Evolutionary conservation across 2,329 filamentous ascomycete species (phyloP), one percentile per base, ranked within the genome.

Genomic region (Stemphylium lycopersici): DNA sequence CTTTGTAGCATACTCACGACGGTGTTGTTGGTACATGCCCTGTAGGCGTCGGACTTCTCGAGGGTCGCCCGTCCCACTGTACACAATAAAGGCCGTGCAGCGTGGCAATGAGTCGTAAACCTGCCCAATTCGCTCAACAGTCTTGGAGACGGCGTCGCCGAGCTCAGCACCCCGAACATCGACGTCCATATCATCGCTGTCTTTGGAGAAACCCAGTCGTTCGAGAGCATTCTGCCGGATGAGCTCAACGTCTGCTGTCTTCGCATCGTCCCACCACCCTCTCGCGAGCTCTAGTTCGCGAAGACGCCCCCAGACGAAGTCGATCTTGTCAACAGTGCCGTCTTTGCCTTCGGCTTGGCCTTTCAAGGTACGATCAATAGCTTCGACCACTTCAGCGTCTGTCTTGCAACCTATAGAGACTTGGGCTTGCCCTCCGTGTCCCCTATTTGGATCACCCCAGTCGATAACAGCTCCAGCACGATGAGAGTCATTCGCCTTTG

Each of bases 391-490:
- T 16, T 83, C 82, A 1, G 79, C 77, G 56, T 89, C 87, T 52
- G 78, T 79, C 32, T 76, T 75, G 64, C 84, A 87, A 18, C 81
- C 82, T 52, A 88, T 80, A 7, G 80, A 77, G 31, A 83, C 77
- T 18, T 79, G 79, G 2, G 85, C 86, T 49, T 83, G 80, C 15
- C 79, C 76, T 13, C 85, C 85, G 54, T 84, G 83, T 4, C 84
- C 84, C 48, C 83, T 80, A 59, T 82, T 83, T 12, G 90, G 90
- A 56, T 92, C 89, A 45, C 93, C 93, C 89, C 93, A 96, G 76
- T 99, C 95, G 18, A 98, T 83, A 29, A 96, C 86, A 1, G 89
- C 90, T 55, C 87, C 89, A 0, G 82, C 85, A 32, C 69, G 67
- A 29, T 52, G 49, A 24, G 59, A 47, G 13, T 63, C 62, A n/a